phyloP scores from a whole-genome alignment of 768 basidiomycete genomes.

The Xerocomus spinulosus region DNA sequence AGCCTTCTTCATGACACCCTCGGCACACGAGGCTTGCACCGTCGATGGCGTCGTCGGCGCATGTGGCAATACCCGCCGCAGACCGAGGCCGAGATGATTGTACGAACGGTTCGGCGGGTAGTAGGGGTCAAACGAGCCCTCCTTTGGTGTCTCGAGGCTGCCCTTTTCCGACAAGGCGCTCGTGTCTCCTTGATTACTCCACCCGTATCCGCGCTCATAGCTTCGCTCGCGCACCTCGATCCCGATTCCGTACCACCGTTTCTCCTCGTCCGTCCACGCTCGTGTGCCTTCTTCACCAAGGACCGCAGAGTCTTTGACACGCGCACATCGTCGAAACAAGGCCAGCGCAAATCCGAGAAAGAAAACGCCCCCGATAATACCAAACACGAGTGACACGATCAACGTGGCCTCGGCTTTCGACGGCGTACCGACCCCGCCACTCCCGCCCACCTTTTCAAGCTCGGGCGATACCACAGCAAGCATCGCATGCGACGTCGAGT shows the following conservation, averaged over 20 bases:
- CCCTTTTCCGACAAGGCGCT: conserved; percentile 29
- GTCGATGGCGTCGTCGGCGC: conserved; percentile 39
- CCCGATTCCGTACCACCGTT: conserved; percentile 62
- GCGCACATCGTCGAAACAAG: conserved; percentile 48
- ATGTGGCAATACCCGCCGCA: conserved; percentile 46
- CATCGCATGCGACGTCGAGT: conserved; percentile 65
- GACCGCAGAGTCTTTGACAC: conserved; percentile 58
- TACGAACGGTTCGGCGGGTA: conserved; percentile 17
- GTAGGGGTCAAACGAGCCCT: conserved; percentile 13
- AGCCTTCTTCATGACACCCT: conserved; percentile 62
- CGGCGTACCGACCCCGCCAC: conserved; percentile 31
- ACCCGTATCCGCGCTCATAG: conserved; percentile 27
- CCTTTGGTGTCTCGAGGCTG: conserved; percentile 28
- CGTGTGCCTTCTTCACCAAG: conserved; percentile 53
- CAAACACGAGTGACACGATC: conserved; percentile 59
- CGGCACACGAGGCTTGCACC: conserved; percentile 32
- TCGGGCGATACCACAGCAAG: conserved; percentile 47
- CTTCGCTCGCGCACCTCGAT: conserved; percentile 19
- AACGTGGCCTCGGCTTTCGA: conserved; percentile 50
- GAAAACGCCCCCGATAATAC: conserved; percentile 54
- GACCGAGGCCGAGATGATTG: conserved; percentile 38
- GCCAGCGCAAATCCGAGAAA: conserved; percentile 53
- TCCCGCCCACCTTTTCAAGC: conserved; percentile 35
- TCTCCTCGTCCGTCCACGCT: conserved; percentile 61
- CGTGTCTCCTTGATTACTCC: conserved; percentile 27